Base-by-base conservation (phyloP, 2,329 filamentous ascomycete genomes). In the Fusarium haematococcum region DNA sequence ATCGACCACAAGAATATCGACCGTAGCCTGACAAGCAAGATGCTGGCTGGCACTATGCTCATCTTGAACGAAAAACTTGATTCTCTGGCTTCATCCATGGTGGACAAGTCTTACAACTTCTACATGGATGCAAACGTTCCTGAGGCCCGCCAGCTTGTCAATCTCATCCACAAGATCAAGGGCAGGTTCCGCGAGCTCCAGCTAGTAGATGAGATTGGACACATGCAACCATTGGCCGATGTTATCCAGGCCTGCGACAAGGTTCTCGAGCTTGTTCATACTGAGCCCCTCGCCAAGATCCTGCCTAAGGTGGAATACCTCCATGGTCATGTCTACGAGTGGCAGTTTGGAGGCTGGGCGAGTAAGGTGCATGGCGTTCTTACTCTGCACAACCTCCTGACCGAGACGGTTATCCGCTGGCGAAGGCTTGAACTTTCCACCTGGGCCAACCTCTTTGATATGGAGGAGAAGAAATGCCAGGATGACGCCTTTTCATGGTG, bases 401-500 rank as follows among this genome's bases (percentile, higher is more conserved):
- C 95, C 0, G 90, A 91, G 59, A 89, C 94, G 30, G 92, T 98
- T 61, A 92, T 98, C 65, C 90, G 89, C 79, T 99, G 97, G 97
- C 90, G 97, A 71, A 92, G 95, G 68, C 87, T 99, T 35, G 97
- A 99, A 80, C 87, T 99, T 30, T 93, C 94, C 0, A 98, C 96
- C 1, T 99, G 97, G 97, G 92, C 94, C 39, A 93, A 92, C 48
- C 84, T 99, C 4, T 93, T 99, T 69, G 94, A 98, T 75, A 91
- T 94, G 81, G 97, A 99, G 82, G 88, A 91, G 41, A 88, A 90
- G 63, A 95, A 93, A 77, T 95, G 92, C 77, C 87, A 92, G 25
- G 89, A 94, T 58, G 92, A 95, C 79, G 95, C 96, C 3, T 92
- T 91, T 77, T 92, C 93, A 18, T 99, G 97, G 97, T 99, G 95